phyloP scores from a whole-genome alignment of 805 yeast species.

The Saccharomycopsis microspora region DNA sequence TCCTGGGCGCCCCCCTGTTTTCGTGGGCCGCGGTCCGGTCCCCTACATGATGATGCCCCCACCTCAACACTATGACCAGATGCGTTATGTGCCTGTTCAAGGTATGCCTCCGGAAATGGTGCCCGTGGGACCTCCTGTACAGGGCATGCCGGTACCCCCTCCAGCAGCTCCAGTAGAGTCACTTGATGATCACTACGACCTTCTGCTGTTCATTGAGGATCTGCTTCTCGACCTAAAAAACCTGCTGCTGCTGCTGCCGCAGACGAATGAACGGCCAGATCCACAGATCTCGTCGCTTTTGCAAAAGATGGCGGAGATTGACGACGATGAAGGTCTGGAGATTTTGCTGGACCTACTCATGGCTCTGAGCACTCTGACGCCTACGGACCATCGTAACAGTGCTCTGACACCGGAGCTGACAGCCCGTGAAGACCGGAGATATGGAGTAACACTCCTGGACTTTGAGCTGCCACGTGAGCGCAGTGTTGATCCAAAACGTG shows the following conservation, averaged over 20 bases:
- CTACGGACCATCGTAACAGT: too few species aligned
- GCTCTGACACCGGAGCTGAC: constrained; percentile 15
- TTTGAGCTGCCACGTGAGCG: constrained; percentile 5
- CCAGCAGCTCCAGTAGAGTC: too few species aligned
- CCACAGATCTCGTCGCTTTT: not conserved
- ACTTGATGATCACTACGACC: too few species aligned
- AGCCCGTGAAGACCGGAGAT: not conserved
- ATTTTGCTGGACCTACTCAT: constrained; percentile 13
- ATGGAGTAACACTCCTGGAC: constrained; percentile 9
- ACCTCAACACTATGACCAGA: too few species aligned
- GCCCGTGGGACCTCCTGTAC: too few species aligned
- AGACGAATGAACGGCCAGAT: not conserved
- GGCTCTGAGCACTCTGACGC: not conserved
- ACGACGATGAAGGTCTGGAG: constrained; percentile 10
- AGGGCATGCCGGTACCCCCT: too few species aligned
- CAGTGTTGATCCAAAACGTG: constrained; percentile 5
- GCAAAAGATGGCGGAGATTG: constrained; percentile 8
- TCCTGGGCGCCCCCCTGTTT: too few species aligned
- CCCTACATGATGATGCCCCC: too few species aligned
- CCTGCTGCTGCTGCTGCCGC: not conserved
- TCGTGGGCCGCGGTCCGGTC: too few species aligned
- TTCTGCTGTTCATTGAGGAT: constrained; percentile 8
- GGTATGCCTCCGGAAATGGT: too few species aligned
- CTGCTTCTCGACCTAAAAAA: constrained; percentile 5
- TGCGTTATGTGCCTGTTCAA: too few species aligned